phyloP scores from a whole-genome alignment of 1,284 basidiomycete genomes.

The Rhodotorula sp. region DNA sequence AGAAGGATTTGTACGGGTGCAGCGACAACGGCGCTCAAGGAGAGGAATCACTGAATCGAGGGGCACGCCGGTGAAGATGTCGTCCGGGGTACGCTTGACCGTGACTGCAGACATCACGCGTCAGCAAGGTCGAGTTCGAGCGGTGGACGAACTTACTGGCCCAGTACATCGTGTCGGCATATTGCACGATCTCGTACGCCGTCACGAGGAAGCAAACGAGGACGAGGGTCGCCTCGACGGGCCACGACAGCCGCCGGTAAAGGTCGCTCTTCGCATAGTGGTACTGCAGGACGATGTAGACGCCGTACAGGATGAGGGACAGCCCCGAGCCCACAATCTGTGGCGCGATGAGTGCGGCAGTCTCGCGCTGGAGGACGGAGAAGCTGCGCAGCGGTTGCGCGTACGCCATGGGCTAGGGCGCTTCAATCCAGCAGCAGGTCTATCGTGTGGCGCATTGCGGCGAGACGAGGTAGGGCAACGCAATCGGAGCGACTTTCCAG shows the following conservation, averaged over 20 bases:
- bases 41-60: background rate
- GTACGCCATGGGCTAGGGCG: no score
- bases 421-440: no score
- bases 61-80: background rate
- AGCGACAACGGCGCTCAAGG: background rate
- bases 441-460: no score
- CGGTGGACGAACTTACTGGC: background rate
- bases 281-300: background rate
- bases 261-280: background rate
- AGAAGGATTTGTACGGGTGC: background rate
- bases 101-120: background rate
- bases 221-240: background rate
- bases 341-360: background rate
- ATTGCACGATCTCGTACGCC: background rate
- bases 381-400: no score
- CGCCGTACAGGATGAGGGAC: background rate
- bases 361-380: no score
- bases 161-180: no score
- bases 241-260: background rate
- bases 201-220: background rate
- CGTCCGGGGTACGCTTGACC: background rate
- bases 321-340: background rate
- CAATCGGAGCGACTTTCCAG: no score
- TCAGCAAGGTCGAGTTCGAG: background rate
- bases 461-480: no score